Base-by-base conservation (phyloP, 139 green algal species). In the Eudorina sp. region DNA sequence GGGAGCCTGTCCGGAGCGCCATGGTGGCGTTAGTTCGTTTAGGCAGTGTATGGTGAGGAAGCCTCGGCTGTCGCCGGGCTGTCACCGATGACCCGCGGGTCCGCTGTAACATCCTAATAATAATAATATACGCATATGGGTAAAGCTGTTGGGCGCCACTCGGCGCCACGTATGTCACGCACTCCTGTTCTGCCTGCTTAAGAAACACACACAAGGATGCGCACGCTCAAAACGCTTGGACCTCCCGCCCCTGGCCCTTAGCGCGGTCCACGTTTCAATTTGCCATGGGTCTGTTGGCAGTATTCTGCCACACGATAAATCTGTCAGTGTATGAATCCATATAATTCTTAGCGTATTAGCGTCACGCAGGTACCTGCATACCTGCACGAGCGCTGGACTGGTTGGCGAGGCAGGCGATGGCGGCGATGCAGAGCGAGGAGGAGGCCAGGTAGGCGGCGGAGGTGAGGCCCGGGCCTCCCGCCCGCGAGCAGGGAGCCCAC, bases 351-450 rank as follows among this genome's bases (percentile, higher is more conserved):
- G 7, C 27, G 55, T 34, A 11, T 66, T 6, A 66, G n/a, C n/a
- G 29, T 34, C 7, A 73, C 64, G 3, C 29, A 73, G 38, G 3
- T 40, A 19, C 27, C 34, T 11, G 18, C 70, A 34, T 68, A 87
- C 85, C 85, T 0, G 96, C 89, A 58, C 95, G 90, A 0, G 96
- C 96, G 16, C 94, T 96, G 43, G 86, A 84, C 93, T 98, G 96
- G 78, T 94, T 92, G 78, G 95, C 83, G 79, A 98, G 93, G 90
- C 95, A 97, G 13, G 89, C 95, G 43, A 98, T 98, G 85, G 96
- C 94, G 64, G 93, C 95, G 66, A 98, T 98, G 94, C 96, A 98
- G 36, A 96, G 90, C 8, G 89, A 92, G 25, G 92, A 94, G 45
- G 90, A 92, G 27, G 93, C 92, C 79, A 98, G 92, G 90, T 98